phyloP scores from a whole-genome alignment of 345 rosid species.

The Dipteronia sinensis region DNA sequence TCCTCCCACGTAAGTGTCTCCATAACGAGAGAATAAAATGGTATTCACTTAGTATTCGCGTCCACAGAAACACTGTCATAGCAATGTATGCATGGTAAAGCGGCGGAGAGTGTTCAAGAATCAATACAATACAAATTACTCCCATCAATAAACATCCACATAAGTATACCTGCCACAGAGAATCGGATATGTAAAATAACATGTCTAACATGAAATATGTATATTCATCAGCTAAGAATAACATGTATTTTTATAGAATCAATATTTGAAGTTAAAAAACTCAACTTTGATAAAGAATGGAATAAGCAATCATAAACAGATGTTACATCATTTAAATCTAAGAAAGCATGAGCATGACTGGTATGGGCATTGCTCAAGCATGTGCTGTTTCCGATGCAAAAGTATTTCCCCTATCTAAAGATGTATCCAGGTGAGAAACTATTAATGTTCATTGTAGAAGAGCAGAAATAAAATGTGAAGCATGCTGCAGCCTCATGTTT shows the following conservation, averaged over 20 bases:
- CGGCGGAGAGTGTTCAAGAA: slow-evolving; percentile 81
- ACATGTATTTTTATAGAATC: background rate
- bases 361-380: background rate
- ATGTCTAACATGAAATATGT: background rate
- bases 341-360: background rate
- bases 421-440: background rate
- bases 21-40: slow-evolving; percentile 60
- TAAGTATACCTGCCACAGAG: slow-evolving; percentile 55
- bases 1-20: slow-evolving; percentile 56
- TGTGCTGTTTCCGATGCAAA: background rate
- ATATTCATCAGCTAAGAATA: background rate
- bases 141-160: slow-evolving; percentile 70
- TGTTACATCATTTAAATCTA: background rate
- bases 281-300: background rate
- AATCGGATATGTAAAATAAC: slow-evolving; percentile 31
- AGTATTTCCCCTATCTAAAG: background rate
- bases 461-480: background rate
- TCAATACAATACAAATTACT: slow-evolving; percentile 46
- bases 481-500: background rate
- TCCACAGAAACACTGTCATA: slow-evolving; percentile 91
- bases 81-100: slow-evolving; percentile 86
- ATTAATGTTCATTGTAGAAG: background rate
- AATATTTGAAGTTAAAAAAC: background rate
- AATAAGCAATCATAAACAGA: background rate
- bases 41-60: slow-evolving; percentile 67